A percentile compares a stretch with the other conserved stretches of the same genome.
phyloP scores from a whole-genome alignment of 257 asterid species.

The Solanum gandarillasii region DNA sequence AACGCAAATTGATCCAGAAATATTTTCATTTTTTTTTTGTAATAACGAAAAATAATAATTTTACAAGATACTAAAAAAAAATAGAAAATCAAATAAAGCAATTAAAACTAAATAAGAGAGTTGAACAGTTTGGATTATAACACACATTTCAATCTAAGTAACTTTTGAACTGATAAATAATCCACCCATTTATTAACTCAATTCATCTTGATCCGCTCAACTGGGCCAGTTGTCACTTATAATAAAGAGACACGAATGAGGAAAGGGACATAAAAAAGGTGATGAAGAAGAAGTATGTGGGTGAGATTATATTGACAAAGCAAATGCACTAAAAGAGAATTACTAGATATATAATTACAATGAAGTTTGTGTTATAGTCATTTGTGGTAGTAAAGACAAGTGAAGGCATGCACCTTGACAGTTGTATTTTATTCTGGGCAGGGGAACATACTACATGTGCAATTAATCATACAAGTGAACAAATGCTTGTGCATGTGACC shows the following conservation, averaged over 20 bases:
- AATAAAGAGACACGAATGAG: background rate
- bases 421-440: constrained; percentile 44
- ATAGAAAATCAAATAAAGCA: background rate
- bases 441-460: constrained; percentile 86
- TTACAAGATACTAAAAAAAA: too few relatives aligned
- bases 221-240: background rate
- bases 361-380: constrained; percentile 9
- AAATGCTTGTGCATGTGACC: constrained; percentile 9
- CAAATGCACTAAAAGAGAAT: background rate
- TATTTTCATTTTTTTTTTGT: too few relatives aligned
- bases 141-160: too few relatives aligned
- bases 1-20: background rate
- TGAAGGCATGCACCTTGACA: constrained; percentile 27
- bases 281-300: background rate
- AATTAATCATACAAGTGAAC: constrained; percentile 23
- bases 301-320: background rate
- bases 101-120: background rate
- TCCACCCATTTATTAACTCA: background rate
- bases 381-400: constrained; percentile 36
- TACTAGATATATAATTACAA: background rate
- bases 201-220: background rate
- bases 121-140: too few relatives aligned
- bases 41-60: too few relatives aligned
- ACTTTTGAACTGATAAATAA: too few relatives aligned
- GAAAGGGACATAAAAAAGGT: constrained; percentile 14